Conservation (phyloP, 2,329 filamentous ascomycete species). For the Aspergillus sp. region DNA sequence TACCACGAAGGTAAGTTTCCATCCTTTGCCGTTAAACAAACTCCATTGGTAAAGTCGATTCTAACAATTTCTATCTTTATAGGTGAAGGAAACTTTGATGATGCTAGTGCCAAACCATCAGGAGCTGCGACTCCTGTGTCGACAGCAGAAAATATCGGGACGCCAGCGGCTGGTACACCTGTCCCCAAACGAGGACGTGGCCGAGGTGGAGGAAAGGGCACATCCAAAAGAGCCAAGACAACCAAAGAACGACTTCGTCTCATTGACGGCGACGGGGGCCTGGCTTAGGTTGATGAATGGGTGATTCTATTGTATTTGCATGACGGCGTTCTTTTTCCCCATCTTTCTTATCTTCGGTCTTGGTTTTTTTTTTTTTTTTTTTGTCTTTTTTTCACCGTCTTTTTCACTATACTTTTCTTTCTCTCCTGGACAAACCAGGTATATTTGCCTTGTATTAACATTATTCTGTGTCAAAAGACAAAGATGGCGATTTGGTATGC, state of each 20-base stretch:
- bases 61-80: slow-evolving; percentile 15
- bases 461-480: slow-evolving; percentile 7
- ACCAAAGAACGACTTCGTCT: slow-evolving; percentile 52
- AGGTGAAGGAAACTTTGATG: slow-evolving; percentile 98
- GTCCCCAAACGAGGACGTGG: slow-evolving; percentile 58
- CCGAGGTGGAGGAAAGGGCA: slow-evolving; percentile 55
- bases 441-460: slow-evolving; percentile 18
- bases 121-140: slow-evolving; percentile 81
- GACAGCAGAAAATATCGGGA: slow-evolving; percentile 47
- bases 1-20: slow-evolving; percentile 91
- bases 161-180: slow-evolving; percentile 31
- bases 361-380: slow-evolving; percentile 2
- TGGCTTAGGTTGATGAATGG: slow-evolving; percentile 19
- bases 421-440: background rate
- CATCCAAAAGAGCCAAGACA: slow-evolving; percentile 62
- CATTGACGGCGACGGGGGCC: slow-evolving; percentile 45
- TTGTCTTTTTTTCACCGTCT: background rate
- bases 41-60: background rate
- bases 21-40: background rate
- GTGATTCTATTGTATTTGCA: slow-evolving; percentile 9
- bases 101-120: slow-evolving; percentile 75
- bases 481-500: slow-evolving; percentile 1
- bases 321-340: slow-evolving; percentile 15
- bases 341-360: slow-evolving; percentile 3
- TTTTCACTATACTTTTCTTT: background rate